Base-by-base conservation (phyloP, 179 eudicot genomes). In the Beta macrorhiza region DNA sequence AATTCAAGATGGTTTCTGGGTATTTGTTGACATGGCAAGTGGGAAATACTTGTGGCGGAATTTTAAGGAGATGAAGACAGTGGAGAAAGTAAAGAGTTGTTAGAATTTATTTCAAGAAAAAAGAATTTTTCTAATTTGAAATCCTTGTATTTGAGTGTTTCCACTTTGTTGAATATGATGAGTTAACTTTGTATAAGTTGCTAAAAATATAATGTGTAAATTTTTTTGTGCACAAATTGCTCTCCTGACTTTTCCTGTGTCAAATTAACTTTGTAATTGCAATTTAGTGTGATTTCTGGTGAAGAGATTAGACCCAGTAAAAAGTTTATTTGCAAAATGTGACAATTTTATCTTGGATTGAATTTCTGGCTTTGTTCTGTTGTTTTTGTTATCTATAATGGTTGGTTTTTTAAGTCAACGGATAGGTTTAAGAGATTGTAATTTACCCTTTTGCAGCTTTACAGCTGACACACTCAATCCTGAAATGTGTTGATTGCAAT, bases 11-110 rank as follows among this genome's bases (percentile, higher is more conserved):
- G 90, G 89, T 20, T 91, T 93, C 76, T 93, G 92, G 94, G 88
- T 84, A 37, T 92, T 93, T 75, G 88, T 91, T 15, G 96, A 92
- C 83, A 92, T 93, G 98, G 96, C 98, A 20, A 93, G 90, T 76
- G 96, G 98, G 15, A 88, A 83, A 70, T 92, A 93, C 75, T 76
- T 92, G 83, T 93, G 97, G 98, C 86, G 91, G 83, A 90, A 90
- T 82, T 76, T 84, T 20, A 88, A 83, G 74, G 88, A 82, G 82
- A 79, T 88, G 90, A 89, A 81, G 55, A 82, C 86, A 78, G 91
- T 83, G 55, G 90, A 88, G 25, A 83, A 86, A 53, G 87, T 73
- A 42, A 85, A 86, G 82, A 82, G 86, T 61, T 83, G 72, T 70
- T 91, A 85, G 84, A 15, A 15, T 42, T 67, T 63, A 17, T 73